phyloP scores from a whole-genome alignment of 176 grass and related monocot species.

The Aechmea fasciata region DNA sequence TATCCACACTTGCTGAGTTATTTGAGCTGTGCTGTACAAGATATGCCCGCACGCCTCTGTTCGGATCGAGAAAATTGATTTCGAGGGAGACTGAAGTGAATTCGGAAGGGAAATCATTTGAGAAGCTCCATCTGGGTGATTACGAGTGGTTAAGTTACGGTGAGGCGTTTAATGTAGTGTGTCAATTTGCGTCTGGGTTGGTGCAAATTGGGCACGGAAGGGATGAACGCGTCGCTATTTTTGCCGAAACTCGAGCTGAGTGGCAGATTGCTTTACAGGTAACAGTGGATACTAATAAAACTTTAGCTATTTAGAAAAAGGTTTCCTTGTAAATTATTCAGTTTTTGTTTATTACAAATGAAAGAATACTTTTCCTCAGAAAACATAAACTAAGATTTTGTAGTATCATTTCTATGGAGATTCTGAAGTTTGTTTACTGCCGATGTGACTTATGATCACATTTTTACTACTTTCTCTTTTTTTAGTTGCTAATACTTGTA shows the following conservation, averaged over 20 bases:
- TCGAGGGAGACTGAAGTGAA: conserved; percentile 44
- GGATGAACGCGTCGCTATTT: conserved; percentile 64
- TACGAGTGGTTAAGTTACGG: conserved; percentile 79
- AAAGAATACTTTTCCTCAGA: no score
- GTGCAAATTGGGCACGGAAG: conserved; percentile 50
- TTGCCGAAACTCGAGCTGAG: conserved; percentile 84
- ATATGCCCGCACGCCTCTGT: conserved; percentile 47
- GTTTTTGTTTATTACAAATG: no score
- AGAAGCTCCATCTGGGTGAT: conserved; percentile 83
- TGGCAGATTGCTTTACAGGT: conserved; percentile 97
- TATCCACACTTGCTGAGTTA: conserved; percentile 61
- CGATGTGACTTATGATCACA: no score
- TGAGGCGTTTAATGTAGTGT: conserved; percentile 58
- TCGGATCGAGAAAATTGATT: conserved; percentile 71
- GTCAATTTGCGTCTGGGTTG: conserved; percentile 72
- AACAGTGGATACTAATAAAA: no score
- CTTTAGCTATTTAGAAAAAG: no score
- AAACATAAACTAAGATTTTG: no score
- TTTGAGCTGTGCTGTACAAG: conserved; percentile 70
- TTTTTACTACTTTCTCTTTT: not conserved
- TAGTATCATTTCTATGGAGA: no score
- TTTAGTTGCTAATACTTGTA: not conserved
- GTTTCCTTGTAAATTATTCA: no score
- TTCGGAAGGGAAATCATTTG: conserved; percentile 62
- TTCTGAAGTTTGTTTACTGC: no score